Conservation (phyloP, 2,329 filamentous ascomycete genomes). For the Diplodia mutila region DNA sequence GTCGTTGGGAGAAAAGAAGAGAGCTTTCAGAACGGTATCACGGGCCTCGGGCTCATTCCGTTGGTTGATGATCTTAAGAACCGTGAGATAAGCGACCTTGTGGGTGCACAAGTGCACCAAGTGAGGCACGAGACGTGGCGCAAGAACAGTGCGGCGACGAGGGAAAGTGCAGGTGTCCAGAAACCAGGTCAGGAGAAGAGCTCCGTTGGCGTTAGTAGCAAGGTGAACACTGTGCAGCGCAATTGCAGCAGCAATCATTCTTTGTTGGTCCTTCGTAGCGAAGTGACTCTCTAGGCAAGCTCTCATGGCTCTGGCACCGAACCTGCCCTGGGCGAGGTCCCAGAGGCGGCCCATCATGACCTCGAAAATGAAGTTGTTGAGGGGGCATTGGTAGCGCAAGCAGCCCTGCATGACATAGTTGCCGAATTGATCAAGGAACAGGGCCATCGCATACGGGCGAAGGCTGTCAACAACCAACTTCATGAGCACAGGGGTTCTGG, state of each 20-base stretch:
- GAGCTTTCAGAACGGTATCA: conserved; percentile 83
- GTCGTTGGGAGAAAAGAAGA: conserved; percentile 91
- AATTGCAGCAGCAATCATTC: conserved; percentile 91
- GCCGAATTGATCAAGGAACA: conserved; percentile 97
- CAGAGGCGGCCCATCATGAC: conserved; percentile 93
- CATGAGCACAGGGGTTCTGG: conserved; percentile 83
- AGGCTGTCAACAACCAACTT: conserved; percentile 80
- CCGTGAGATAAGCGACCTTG: conserved; percentile 96
- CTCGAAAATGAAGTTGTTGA: conserved; percentile 97
- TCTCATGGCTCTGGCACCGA: conserved; percentile 93
- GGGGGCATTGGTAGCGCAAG: conserved; percentile 84
- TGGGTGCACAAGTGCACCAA: conserved; percentile 96
- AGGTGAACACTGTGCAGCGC: conserved; percentile 96
- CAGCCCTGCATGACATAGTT: conserved; percentile 99
- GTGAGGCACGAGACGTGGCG: conserved; percentile 88
- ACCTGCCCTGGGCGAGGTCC: conserved; percentile 90
- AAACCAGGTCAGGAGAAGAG: conserved; percentile 94
- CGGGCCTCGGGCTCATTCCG: conserved; percentile 91
- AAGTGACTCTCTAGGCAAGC: conserved; percentile 97
- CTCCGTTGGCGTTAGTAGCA: conserved; percentile 94
- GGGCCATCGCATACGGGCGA: conserved; percentile 81
- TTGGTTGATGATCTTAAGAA: conserved; percentile 98
- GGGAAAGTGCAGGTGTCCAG: conserved; percentile 97
- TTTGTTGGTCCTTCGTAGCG: conserved; percentile 90
- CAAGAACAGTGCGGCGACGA: conserved; percentile 84